Evolutionary conservation across 2,329 filamentous ascomycete genomes (phyloP).

Genomic region (Berkeleyomyces basicola): DNA sequence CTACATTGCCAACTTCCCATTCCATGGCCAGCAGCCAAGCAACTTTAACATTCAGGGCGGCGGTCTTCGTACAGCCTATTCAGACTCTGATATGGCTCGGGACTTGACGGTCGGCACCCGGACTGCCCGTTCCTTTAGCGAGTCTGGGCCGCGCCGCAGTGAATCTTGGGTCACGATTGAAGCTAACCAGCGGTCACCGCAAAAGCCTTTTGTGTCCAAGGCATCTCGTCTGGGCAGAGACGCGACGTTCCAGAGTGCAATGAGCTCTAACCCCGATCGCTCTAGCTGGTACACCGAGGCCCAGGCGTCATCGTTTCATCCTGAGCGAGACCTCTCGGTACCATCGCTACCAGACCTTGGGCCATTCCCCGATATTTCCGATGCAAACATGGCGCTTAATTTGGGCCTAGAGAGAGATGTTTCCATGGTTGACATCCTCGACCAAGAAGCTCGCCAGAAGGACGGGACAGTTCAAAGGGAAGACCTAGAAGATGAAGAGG

Average conservation of each 20-base stretch:
- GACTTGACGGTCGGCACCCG: not conserved
- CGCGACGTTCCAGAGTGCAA: constrained; percentile 2
- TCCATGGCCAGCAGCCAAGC: not conserved
- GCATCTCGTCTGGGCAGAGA: constrained; percentile 2
- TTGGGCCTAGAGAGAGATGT: constrained; percentile 1
- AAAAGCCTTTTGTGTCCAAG: constrained; percentile 3
- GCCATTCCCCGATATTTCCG: constrained; percentile 1
- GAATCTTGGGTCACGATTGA: constrained; percentile 12
- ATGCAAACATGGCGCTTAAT: not conserved
- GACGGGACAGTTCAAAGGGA: not conserved
- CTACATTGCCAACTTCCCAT: constrained; percentile 11
- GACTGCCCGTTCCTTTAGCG: constrained; percentile 1
- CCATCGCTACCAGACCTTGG: constrained; percentile 9
- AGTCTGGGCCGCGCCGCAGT: constrained; percentile 4
- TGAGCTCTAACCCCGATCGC: not conserved
- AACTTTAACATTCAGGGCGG: not conserved
- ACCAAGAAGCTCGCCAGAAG: not conserved
- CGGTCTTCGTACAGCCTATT: constrained; percentile 1
- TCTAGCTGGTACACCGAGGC: constrained; percentile 12
- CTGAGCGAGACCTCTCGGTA: not conserved
- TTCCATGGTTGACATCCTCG: constrained; percentile 6
- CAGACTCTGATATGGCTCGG: constrained; percentile 8
- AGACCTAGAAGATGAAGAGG: not conserved
- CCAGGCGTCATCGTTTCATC: not conserved
- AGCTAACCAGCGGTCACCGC: constrained; percentile 2